Evolutionary conservation across 2,329 filamentous ascomycete genomes (phyloP), one percentile per base, ranked within the genome.

Genomic region (Epichloe typhina): DNA sequence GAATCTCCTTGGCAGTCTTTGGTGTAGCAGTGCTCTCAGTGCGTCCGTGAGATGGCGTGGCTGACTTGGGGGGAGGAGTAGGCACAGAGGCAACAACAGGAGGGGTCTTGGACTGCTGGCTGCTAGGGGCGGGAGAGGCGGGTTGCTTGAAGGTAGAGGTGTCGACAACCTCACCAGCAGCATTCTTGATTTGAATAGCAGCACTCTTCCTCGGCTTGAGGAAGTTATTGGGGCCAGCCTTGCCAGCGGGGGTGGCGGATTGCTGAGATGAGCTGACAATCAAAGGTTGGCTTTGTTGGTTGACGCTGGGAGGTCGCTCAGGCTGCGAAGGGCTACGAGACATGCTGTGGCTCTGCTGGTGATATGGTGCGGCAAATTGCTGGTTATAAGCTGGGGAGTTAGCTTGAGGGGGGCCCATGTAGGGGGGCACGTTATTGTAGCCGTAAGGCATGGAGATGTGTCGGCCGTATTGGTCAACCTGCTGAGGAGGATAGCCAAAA

Each of bases 251-350:
- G 53, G 80, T 79, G 54, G 83, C 76, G 54, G 83, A 82, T 57
- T 80, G 76, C 3, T 79, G 72, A 5, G 76, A 75, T 55, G 80
- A 79, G n/a, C 80, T 78, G 36, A 83, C 78, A 53, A 72, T 75
- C 64, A 67, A 80, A 62, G 80, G 72, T 67, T 82, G 66, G 68
- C 70, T 68, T 64, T 65, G 63, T 49, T 80, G 86, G 70, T 63
- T 81, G 66, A 72, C 86, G 68, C 87, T 86, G 26, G 83, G 75
- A 38, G 76, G 76, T 46, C 79, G 71, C 60, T 82, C 77, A n/a
- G 86, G 77, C 66, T 93, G 86, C 2, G 88, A 94, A 2, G 85
- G 80, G 54, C 81, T 89, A 59, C 90, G 84, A 2, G 90, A 93
- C 84, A 95, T 90, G 72, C 52, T 79, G 70, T 55, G 83, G 76